Evolutionary conservation across 179 eudicot species (phyloP), one percentile per base, ranked within the genome.

Genomic region (Spinacia oleracea): DNA sequence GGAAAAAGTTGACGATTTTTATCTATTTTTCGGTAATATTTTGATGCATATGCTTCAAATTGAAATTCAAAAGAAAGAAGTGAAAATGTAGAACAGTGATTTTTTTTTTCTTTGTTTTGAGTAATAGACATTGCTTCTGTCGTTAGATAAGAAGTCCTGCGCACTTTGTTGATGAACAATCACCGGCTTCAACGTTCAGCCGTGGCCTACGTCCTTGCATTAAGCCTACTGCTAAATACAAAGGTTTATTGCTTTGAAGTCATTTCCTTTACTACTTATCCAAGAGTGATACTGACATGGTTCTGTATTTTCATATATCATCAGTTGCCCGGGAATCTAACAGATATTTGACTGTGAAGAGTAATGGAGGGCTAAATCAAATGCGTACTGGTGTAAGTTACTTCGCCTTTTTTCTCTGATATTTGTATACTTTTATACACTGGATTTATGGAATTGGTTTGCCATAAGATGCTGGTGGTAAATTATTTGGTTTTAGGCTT

Each of bases 301-400:
- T 51, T 64, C 43, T 62, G 23, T 38, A 6, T 79, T 77, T 69
- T n/a, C 45, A 60, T 35, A 72, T 50, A 23, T 79, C 53, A 76
- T 82, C 91, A 92, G 98, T 83, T 84, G 83, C 84, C 18, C 78
- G 53, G 82, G 90, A 80, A 72, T 85, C 85, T 73, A 85, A 87
- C 72, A 87, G 85, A 67, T 94, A 90, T 80, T 84, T 94, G 64
- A 94, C 98, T 73, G 97, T 94, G 70, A 88, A 81, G 86, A 86
- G 90, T 78, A 94, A 94, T 77, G 98, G 98, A 73, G 98, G 97
- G 58, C 81, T 94, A 74, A 94, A 94, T 85, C 98, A 94, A 85
- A 94, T 92, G 98, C 96, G 98, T 51, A 88, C 93, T 74, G 96
- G 97, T 84, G 98, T 94, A 88, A 87, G 98, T 83, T 67, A 68